Percentiles rank a stretch among this genome's conserved stretches.
Evolutionary conservation across 768 basidiomycete species (phyloP).

Genomic region (Pleurotus salmoneostramineus): DNA sequence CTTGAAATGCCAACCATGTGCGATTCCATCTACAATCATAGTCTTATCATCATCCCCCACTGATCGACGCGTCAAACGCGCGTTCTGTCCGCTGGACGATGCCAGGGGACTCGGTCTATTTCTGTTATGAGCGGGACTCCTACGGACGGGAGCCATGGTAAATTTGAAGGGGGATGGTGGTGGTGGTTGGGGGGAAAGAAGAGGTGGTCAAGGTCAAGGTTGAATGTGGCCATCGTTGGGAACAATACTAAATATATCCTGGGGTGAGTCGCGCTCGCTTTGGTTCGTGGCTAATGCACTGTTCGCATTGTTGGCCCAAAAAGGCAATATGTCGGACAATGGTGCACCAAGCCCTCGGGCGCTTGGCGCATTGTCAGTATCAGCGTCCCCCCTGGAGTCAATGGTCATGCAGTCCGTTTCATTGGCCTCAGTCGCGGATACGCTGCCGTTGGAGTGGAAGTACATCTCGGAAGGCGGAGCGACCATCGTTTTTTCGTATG

Average conservation of each 20-base stretch:
- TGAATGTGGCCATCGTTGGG: neutral
- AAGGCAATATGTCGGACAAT: neutral
- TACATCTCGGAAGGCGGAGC: slow-evolving; percentile 94
- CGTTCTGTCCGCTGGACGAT: neutral
- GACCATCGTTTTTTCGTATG: slow-evolving; percentile 83
- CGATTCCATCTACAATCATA: slow-evolving; percentile 7
- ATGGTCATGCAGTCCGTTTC: no score
- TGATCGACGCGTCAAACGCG: neutral
- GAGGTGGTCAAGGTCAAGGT: neutral
- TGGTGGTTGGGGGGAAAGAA: neutral
- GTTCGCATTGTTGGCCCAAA: neutral
- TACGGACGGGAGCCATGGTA: slow-evolving; percentile 9
- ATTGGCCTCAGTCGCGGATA: slow-evolving; percentile 20
- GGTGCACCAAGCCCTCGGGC: neutral
- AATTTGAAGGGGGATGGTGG: neutral
- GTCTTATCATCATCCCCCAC: neutral
- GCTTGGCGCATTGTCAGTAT: neutral
- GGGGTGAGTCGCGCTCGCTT: neutral
- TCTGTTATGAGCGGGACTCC: neutral
- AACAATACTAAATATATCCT: neutral
- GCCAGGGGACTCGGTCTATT: neutral
- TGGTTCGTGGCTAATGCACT: neutral
- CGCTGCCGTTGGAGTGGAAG: slow-evolving; percentile 57
- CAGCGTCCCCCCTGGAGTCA: no score
- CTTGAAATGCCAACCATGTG: slow-evolving; percentile 6